Percentiles rank a stretch among this genome's conserved stretches.
Evolutionary conservation across 495 filamentous ascomycete species (phyloP).

Genomic region (Extremus antarcticus): DNA sequence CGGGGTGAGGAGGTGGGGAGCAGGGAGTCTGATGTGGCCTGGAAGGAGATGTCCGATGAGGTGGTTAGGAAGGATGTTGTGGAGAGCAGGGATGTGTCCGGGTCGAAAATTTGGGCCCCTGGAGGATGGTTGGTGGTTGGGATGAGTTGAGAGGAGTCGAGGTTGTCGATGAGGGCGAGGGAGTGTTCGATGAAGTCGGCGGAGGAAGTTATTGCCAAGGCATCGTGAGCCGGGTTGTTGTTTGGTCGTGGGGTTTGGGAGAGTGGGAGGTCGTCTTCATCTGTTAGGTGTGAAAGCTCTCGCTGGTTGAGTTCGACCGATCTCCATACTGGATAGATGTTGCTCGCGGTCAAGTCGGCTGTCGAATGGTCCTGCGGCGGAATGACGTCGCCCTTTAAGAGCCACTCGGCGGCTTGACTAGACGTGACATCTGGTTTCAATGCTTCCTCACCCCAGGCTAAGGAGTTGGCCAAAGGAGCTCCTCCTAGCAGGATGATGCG

Average conservation of each 20-base stretch:
- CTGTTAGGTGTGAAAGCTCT: no score
- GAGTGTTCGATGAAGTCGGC: slow-evolving; percentile 59
- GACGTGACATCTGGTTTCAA: slow-evolving; percentile 33
- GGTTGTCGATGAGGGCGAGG: slow-evolving; percentile 49
- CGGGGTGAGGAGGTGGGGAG: background rate
- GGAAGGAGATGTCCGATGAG: slow-evolving; percentile 3
- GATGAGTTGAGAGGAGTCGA: slow-evolving; percentile 41
- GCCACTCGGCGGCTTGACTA: background rate
- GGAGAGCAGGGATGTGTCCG: slow-evolving; percentile 21
- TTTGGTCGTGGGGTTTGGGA: no score
- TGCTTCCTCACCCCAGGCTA: slow-evolving; percentile 45
- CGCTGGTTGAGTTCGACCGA: background rate
- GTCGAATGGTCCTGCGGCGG: background rate
- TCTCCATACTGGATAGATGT: slow-evolving; percentile 5
- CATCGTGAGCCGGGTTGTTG: no score
- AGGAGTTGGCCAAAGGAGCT: slow-evolving; percentile 42
- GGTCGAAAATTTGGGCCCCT: slow-evolving; percentile 1
- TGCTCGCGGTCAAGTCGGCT: background rate
- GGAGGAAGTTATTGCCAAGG: no score
- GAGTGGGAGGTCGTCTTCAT: no score
- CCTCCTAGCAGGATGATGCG: slow-evolving; percentile 45
- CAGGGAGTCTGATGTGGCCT: background rate
- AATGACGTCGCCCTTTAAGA: background rate
- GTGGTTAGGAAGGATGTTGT: slow-evolving; percentile 28
- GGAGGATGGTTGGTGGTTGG: slow-evolving; percentile 2